Percentiles rank a stretch among this genome's conserved stretches.
phyloP scores from a whole-genome alignment of 1,284 basidiomycete species.

The Athelia psychrophila region DNA sequence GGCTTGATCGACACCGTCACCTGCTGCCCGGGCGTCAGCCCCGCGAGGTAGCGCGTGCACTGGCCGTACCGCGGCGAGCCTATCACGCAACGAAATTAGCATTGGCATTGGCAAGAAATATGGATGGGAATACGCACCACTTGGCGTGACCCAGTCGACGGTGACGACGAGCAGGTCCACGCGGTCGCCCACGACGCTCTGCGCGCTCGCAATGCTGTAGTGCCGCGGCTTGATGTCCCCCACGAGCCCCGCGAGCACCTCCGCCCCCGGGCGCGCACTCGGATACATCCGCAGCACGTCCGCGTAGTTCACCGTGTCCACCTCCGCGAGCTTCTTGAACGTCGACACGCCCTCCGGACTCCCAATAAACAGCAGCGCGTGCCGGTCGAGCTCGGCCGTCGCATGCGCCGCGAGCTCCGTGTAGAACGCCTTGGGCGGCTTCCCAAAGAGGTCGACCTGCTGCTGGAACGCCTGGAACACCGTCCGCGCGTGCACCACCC shows the following conservation, averaged over 20 bases:
- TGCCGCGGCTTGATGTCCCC: conserved; percentile 97
- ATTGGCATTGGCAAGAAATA: neutral
- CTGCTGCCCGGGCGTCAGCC: conserved; percentile 82
- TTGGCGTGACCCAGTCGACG: conserved; percentile 90
- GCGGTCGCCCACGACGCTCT: conserved; percentile 91
- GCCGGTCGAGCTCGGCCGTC: conserved; percentile 68
- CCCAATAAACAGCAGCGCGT: conserved; percentile 90
- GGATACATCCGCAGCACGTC: conserved; percentile 83
- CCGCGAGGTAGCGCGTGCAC: conserved; percentile 93
- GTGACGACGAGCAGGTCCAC: conserved; percentile 96
- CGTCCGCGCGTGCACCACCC: conserved; percentile 82
- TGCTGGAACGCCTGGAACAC: conserved; percentile 95
- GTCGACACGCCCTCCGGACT: conserved; percentile 88
- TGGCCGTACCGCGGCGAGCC: conserved; percentile 86
- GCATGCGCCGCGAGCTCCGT: conserved; percentile 84
- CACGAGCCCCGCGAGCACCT: conserved; percentile 83
- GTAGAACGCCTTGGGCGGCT: conserved; percentile 96
- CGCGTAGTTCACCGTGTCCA: conserved; percentile 93
- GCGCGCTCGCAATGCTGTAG: conserved; percentile 96
- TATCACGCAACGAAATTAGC: conserved; percentile 25
- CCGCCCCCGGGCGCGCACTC: conserved; percentile 79
- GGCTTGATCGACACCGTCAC: conserved; percentile 99
- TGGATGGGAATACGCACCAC: conserved; percentile 50
- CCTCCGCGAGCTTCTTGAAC: conserved; percentile 95
- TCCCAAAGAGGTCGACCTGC: conserved; percentile 95